A percentile compares a stretch with the other conserved stretches of the same genome.
These are phyloP conservation scores for Globisporangium heterothallicum DNA, from an alignment of 352 stramenopile species.

Conservation along the genomic window DNA sequence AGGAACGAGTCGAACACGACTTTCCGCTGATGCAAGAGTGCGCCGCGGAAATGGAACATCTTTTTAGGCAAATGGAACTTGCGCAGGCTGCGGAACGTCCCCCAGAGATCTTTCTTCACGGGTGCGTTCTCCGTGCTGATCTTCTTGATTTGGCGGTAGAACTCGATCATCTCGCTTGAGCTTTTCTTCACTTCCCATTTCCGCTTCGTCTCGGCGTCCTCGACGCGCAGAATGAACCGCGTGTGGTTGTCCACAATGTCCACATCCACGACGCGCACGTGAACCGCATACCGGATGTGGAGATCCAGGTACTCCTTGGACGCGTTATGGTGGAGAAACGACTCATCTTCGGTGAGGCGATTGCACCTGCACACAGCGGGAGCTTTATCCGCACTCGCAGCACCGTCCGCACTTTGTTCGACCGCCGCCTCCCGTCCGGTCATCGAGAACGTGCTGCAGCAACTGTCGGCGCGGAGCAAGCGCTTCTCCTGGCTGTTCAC, in stretches of 20 bases:
- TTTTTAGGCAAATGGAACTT: constrained; percentile 50
- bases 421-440: neutral
- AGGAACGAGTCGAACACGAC: constrained; percentile 71
- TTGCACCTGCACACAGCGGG: constrained; percentile 2
- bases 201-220: constrained; percentile 49
- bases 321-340: constrained; percentile 21
- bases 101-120: constrained; percentile 47
- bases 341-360: constrained; percentile 5
- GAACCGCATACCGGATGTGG: constrained; percentile 36
- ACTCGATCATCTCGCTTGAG: constrained; percentile 52
- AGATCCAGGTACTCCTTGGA: constrained; percentile 43
- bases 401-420: neutral
- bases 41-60: constrained; percentile 45
- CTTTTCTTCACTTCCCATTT: constrained; percentile 54
- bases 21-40: constrained; percentile 45
- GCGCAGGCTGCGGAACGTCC: constrained; percentile 40
- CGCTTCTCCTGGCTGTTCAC: constrained; percentile 18
- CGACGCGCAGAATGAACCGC: constrained; percentile 42
- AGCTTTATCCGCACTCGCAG: too few relatives aligned
- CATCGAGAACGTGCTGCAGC: constrained; percentile 15
- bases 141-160: constrained; percentile 54
- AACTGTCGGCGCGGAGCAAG: constrained; percentile 19
- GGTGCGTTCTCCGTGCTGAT: constrained; percentile 46
- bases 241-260: constrained; percentile 27
- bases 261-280: constrained; percentile 39